Percentiles rank a stretch among this genome's conserved stretches.
Evolutionary conservation across 306 rosid species (phyloP).

Genomic region (Prunus mira): DNA sequence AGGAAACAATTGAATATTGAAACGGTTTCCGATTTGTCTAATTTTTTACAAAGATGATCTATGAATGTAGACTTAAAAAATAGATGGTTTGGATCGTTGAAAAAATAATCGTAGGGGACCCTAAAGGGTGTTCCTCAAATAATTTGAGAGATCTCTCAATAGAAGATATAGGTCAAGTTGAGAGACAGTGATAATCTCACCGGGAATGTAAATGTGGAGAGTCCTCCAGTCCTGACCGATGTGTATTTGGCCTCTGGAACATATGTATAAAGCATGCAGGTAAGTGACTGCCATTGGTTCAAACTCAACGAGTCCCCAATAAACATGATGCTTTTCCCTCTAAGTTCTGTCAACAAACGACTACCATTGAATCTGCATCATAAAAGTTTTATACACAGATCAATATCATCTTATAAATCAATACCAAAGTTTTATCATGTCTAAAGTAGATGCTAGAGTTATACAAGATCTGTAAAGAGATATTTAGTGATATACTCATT

Average conservation of each 20-base stretch:
- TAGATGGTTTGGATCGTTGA: too few species aligned
- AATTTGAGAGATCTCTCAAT: too few species aligned
- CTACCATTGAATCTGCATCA: slow-evolving; percentile 34
- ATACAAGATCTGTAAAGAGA: background rate
- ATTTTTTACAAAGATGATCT: too few species aligned
- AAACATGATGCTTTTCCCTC: slow-evolving; percentile 36
- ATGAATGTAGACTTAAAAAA: too few species aligned
- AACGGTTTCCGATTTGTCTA: too few species aligned
- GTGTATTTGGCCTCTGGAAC: slow-evolving; percentile 23
- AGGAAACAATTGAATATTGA: too few species aligned
- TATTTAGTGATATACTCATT: too few species aligned
- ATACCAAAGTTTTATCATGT: too few species aligned
- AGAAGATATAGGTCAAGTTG: too few species aligned
- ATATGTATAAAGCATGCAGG: slow-evolving; percentile 40
- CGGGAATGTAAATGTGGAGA: slow-evolving; percentile 32
- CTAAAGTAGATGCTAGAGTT: background rate
- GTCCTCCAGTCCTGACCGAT: slow-evolving; percentile 23
- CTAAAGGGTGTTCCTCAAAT: too few species aligned
- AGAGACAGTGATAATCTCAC: slow-evolving; percentile 2
- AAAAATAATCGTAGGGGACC: too few species aligned
- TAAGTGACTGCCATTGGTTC: slow-evolving; percentile 48
- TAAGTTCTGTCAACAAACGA: slow-evolving; percentile 24
- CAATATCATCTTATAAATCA: too few species aligned
- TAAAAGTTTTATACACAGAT: background rate
- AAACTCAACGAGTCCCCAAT: slow-evolving; percentile 50